Percentiles rank a stretch among this genome's conserved stretches.
These are phyloP conservation scores for Helminthosporium solani DNA, from an alignment of 2,329 filamentous ascomycete genomes.

Conservation along the genomic window DNA sequence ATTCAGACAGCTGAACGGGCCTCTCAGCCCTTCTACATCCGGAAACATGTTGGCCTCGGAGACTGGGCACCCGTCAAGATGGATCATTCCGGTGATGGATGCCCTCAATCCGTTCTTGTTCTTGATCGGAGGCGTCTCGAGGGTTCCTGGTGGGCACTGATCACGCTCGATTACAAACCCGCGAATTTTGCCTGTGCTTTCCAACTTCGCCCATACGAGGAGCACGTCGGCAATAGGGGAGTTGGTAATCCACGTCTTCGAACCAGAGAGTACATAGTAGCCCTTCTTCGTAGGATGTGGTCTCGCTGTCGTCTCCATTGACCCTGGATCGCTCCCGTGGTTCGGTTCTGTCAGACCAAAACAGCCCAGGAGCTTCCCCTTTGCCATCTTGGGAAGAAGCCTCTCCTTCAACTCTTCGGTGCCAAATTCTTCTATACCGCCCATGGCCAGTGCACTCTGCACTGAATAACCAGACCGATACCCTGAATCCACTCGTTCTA, in stretches of 20 bases:
- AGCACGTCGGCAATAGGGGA: conserved; percentile 84
- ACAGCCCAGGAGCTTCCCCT: conserved; percentile 77
- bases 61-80: conserved; percentile 87
- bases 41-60: conserved; percentile 93
- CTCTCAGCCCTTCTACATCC: conserved; percentile 78
- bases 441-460: conserved; percentile 91
- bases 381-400: conserved; percentile 77
- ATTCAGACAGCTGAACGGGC: conserved; percentile 93
- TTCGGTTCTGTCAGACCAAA: conserved; percentile 93
- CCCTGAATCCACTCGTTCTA: conserved; percentile 87
- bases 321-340: conserved; percentile 86
- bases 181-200: conserved; percentile 88
- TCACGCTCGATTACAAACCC: conserved; percentile 88
- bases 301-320: conserved; percentile 86
- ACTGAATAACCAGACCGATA: conserved; percentile 93
- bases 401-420: conserved; percentile 84
- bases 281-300: conserved; percentile 82
- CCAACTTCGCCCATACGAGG: conserved; percentile 89
- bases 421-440: conserved; percentile 84
- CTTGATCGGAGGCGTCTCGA: conserved; percentile 90
- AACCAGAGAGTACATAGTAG: conserved; percentile 73
- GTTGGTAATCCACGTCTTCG: conserved; percentile 96
- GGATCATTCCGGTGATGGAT: conserved; percentile 96
- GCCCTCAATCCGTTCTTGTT: conserved; percentile 93
- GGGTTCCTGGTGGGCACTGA: conserved; percentile 79